These are phyloP conservation scores for Cystobasidium ongulense DNA, from an alignment of 768 basidiomycete genomes.

Conservation along the genomic window DNA sequence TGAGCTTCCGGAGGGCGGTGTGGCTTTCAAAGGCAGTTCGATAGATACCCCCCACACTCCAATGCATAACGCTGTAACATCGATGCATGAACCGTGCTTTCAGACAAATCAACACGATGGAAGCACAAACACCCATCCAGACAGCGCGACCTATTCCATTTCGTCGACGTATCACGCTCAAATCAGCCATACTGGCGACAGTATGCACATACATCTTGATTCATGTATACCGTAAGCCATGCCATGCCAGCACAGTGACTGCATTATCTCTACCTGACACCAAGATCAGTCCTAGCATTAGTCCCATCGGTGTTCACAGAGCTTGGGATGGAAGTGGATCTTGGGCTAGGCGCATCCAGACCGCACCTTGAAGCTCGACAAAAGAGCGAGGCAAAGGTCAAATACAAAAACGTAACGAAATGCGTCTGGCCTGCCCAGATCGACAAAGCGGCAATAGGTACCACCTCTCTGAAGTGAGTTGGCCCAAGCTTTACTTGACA, in stretches of 20 bases:
- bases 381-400: not conserved
- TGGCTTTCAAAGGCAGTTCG: too few species aligned
- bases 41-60: too few species aligned
- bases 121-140: not conserved
- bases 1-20: too few species aligned
- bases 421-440: not conserved
- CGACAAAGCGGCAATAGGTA: not conserved
- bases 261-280: too few species aligned
- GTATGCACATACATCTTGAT: not conserved
- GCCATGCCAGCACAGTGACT: too few species aligned
- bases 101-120: not conserved
- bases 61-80: not conserved
- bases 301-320: too few species aligned
- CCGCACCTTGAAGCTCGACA: not conserved
- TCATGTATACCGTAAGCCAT: not conserved
- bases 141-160: not conserved
- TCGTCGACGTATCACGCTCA: not conserved
- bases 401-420: not conserved
- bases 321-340: not conserved
- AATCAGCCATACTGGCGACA: not conserved
- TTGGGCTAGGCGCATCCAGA: not conserved
- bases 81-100: not conserved
- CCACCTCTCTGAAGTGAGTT: conserved; percentile 6
- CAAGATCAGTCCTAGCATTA: not conserved
- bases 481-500: not conserved